phyloP scores from a whole-genome alignment of 1,284 basidiomycete species.

The Cerrena zonata region DNA sequence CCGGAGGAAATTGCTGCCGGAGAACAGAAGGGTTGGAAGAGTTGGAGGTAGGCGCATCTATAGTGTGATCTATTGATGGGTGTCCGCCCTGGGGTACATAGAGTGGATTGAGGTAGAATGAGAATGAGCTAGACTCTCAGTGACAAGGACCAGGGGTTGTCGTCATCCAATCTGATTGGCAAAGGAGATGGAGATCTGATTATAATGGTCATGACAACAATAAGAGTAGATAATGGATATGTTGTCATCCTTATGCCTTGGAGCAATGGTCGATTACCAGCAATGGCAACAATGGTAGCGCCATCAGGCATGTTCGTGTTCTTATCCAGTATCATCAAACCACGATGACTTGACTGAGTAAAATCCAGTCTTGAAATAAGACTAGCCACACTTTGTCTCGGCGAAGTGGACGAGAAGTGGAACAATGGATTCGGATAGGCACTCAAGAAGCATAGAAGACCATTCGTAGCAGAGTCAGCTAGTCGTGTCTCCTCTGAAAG shows the following conservation, averaged over 20 bases:
- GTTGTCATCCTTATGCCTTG: background rate
- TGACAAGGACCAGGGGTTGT: too few species aligned
- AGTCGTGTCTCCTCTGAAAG: slow-evolving; percentile 15
- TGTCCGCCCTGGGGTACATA: too few species aligned
- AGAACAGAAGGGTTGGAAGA: too few species aligned
- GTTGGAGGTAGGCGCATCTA: too few species aligned
- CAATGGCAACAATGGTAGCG: background rate
- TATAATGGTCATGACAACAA: too few species aligned
- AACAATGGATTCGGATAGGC: slow-evolving; percentile 39
- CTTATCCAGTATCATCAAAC: slow-evolving; percentile 3
- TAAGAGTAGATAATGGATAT: slow-evolving; percentile 55
- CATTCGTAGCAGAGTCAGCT: slow-evolving; percentile 24
- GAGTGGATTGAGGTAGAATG: too few species aligned
- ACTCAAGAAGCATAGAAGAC: slow-evolving; percentile 40
- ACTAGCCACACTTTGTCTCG: slow-evolving; percentile 6
- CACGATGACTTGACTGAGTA: background rate
- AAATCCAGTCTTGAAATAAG: background rate
- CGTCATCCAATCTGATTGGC: too few species aligned
- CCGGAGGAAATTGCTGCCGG: too few species aligned
- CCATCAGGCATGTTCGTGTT: slow-evolving; percentile 3
- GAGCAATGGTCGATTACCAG: background rate
- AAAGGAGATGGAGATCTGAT: too few species aligned
- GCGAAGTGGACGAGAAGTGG: slow-evolving; percentile 29
- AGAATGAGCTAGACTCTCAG: too few species aligned
- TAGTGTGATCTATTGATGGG: too few species aligned